Base-by-base conservation (phyloP, 2,329 filamentous ascomycete genomes). In the Xenosphaeropsis pyriputrescens region DNA sequence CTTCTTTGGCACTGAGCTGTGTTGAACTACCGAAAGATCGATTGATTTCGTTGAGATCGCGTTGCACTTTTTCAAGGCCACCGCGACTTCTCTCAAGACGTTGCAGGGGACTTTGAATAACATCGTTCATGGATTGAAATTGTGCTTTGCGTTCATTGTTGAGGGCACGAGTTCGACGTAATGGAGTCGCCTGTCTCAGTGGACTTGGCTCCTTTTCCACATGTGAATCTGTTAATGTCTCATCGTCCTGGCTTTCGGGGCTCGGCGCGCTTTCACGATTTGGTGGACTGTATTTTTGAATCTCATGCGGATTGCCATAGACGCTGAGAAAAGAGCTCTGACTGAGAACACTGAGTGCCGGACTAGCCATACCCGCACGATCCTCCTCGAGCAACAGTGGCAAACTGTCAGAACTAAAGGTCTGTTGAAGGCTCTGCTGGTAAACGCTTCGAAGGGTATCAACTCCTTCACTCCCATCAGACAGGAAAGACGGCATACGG, bases 261-360 rank as follows among this genome's bases (percentile, higher is more conserved):
- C 17, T 14, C 12, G 22, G 22, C 12, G 22, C 22, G 8, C 22
- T 9, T 9, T 26, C 22, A 9, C 22, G 22, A 11, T 26, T 26
- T 29, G 35, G n/a, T 37, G 26, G 18, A 29, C 22, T 37, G 4
- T 45, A 44, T 6, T 43, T 39, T 17, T 46, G 35, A n/a, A 29
- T 19, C 5, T 46, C 19, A 17, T 61, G 55, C n/a, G 2, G 6
- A 7, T 15, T 32, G 2, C 75, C 75, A 39, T 81, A 81, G 0
- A 81, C 61, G 46, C 75, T 80, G 16, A 70, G 47, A 47, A 81
- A 79, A 0, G 75, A 80, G 50, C 75, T 79, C 52, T 80, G 75
- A 45, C 75, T 80, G 43, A 81, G 55, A 11, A 79, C 62, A 45
- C 76, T 80, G 36, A 80, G 56, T 26, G 66, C 69, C 3, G 76